phyloP scores from a whole-genome alignment of 1,284 basidiomycete genomes.

The Hemileia vastatrix region DNA sequence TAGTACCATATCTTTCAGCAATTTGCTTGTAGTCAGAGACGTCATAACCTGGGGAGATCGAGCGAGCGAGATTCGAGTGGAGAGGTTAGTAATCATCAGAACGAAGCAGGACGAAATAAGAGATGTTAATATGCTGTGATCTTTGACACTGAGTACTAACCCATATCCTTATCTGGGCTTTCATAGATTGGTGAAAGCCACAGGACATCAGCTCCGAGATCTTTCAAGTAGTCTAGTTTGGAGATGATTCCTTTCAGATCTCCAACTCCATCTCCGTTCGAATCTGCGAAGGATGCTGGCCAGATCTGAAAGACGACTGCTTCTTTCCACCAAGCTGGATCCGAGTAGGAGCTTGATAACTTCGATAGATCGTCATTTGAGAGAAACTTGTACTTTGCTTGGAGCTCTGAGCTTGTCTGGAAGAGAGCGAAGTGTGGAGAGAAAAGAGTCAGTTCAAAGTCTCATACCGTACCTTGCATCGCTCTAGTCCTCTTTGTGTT shows the following conservation, averaged over 20 bases:
- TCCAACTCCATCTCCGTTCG: slow-evolving; percentile 64
- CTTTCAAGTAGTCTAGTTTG: slow-evolving; percentile 61
- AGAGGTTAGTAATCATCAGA: too few relatives aligned
- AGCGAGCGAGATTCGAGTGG: neutral
- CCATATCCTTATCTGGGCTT: slow-evolving; percentile 62
- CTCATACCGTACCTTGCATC: too few relatives aligned
- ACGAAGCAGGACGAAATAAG: neutral
- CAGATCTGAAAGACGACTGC: slow-evolving; percentile 58
- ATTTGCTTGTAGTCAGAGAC: slow-evolving; percentile 59
- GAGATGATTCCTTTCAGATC: slow-evolving; percentile 60
- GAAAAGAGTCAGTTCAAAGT: too few relatives aligned
- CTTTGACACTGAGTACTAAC: slow-evolving; percentile 55
- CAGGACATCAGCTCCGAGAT: slow-evolving; percentile 60
- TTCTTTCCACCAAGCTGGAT: slow-evolving; percentile 57
- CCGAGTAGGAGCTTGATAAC: neutral
- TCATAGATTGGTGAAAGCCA: slow-evolving; percentile 68
- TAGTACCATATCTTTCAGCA: slow-evolving; percentile 61
- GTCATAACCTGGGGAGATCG: slow-evolving; percentile 27
- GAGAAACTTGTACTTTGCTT: neutral
- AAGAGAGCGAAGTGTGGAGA: neutral
- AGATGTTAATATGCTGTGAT: neutral
- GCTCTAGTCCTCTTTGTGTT: too few relatives aligned
- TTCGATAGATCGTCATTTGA: neutral
- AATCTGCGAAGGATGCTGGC: slow-evolving; percentile 62
- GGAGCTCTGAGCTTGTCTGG: neutral